Percentiles rank a stretch among this genome's conserved stretches.
Evolutionary conservation across 176 grass and related monocot genomes (phyloP).

Genomic region (Aechmea fasciata): DNA sequence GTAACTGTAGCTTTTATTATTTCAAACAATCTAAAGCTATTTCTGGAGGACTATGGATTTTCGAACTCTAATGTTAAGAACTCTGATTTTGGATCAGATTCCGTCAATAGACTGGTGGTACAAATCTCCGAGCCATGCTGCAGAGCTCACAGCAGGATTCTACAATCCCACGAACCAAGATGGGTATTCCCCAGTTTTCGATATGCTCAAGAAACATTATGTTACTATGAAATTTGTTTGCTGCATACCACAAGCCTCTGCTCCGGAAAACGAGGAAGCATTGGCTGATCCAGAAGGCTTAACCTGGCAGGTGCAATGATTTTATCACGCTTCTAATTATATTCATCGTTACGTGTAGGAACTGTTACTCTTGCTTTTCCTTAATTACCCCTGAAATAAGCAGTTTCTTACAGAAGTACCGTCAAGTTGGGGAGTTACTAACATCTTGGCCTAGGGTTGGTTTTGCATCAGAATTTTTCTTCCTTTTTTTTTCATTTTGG

Average conservation of each 20-base stretch:
- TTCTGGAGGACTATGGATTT: too few species aligned
- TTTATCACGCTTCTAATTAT: constrained; percentile 1
- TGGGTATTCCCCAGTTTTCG: constrained; percentile 68
- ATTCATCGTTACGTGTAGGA: background rate
- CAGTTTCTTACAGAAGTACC: too few species aligned
- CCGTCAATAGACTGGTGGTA: constrained; percentile 85
- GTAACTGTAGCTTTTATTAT: too few species aligned
- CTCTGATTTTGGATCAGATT: constrained; percentile 41
- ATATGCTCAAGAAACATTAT: constrained; percentile 70
- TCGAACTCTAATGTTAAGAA: too few species aligned
- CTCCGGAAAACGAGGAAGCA: constrained; percentile 41
- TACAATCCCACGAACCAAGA: constrained; percentile 83
- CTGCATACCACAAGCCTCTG: constrained; percentile 30
- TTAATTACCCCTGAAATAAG: background rate
- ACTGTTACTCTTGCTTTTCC: background rate
- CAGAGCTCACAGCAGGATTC: constrained; percentile 87
- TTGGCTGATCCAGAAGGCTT: constrained; percentile 56
- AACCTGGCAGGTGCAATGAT: constrained; percentile 65
- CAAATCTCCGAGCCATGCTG: constrained; percentile 69
- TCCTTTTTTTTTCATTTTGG: background rate
- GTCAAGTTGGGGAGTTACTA: too few species aligned
- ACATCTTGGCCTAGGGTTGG: too few species aligned
- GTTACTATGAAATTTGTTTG: constrained; percentile 59
- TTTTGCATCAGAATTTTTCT: background rate
- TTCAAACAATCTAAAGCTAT: too few species aligned